A percentile compares a stretch with the other conserved stretches of the same genome.
phyloP scores from a whole-genome alignment of 768 basidiomycete genomes.

The Termitomyces sp. region DNA sequence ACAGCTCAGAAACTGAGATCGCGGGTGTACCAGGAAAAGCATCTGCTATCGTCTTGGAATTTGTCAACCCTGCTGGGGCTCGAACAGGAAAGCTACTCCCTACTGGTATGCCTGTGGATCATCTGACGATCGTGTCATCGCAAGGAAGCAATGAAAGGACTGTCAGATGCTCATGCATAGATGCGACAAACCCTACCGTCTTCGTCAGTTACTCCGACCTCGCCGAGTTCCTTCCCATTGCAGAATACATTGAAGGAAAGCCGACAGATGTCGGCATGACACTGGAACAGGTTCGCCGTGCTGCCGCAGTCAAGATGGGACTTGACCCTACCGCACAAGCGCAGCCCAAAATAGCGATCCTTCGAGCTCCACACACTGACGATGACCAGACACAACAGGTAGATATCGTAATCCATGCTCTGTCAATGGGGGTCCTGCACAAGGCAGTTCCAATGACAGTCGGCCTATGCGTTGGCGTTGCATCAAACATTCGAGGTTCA shows the following conservation, averaged over 20 bases:
- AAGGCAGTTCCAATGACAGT: constrained; percentile 75
- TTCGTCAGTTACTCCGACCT: constrained; percentile 51
- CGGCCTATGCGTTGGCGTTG: constrained; percentile 65
- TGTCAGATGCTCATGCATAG: constrained; percentile 52
- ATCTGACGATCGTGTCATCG: constrained; percentile 29
- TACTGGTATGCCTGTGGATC: constrained; percentile 47
- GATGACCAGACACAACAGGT: constrained; percentile 26
- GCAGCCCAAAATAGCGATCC: constrained; percentile 68
- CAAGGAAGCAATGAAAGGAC: constrained; percentile 11
- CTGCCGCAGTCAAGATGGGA: constrained; percentile 58
- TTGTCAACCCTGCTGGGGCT: constrained; percentile 63
- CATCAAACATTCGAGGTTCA: constrained; percentile 50
- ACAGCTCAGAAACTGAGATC: constrained; percentile 49
- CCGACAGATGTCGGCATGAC: constrained; percentile 22
- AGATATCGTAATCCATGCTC: constrained; percentile 54
- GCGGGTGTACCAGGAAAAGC: constrained; percentile 68
- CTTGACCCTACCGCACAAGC: constrained; percentile 60
- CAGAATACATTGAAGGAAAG: constrained; percentile 31
- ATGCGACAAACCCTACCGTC: constrained; percentile 75
- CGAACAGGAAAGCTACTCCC: constrained; percentile 71
- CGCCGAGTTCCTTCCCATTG: constrained; percentile 31
- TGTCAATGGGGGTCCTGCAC: constrained; percentile 71
- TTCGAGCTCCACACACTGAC: constrained; percentile 31
- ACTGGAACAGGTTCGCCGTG: constrained; percentile 53
- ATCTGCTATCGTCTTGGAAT: constrained; percentile 64